Evolutionary conservation across 768 basidiomycete genomes (phyloP).

Genomic region (Neoboletus subvelutipes): DNA sequence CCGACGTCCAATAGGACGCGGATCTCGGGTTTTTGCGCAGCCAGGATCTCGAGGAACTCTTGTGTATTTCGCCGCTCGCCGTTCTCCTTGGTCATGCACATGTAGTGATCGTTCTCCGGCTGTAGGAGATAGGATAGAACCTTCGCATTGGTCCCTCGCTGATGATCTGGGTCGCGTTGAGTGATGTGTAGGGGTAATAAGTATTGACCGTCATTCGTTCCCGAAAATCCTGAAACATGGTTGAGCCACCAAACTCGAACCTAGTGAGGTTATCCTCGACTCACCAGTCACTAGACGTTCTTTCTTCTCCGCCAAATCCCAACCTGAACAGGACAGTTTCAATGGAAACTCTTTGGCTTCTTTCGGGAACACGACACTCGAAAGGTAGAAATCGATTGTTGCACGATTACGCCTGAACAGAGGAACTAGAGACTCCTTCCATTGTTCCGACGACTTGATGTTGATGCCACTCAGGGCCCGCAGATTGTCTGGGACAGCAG

Average conservation of each 20-base stretch:
- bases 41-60: constrained; percentile 31
- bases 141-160: constrained; percentile 47
- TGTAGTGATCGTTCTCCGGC: constrained; percentile 22
- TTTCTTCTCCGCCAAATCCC: constrained; percentile 37
- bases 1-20: constrained; percentile 55
- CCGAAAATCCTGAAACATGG: constrained; percentile 34
- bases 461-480: constrained; percentile 24
- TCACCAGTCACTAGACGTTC: constrained; percentile 16
- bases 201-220: constrained; percentile 42
- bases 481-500: constrained; percentile 21
- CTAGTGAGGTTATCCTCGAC: background rate
- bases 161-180: constrained; percentile 30
- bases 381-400: constrained; percentile 38
- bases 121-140: constrained; percentile 32
- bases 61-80: constrained; percentile 18
- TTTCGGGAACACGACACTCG: constrained; percentile 38
- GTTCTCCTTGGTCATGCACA: constrained; percentile 4
- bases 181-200: constrained; percentile 35
- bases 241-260: background rate
- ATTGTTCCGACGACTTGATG: constrained; percentile 29
- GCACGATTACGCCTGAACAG: constrained; percentile 29
- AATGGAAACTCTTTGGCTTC: constrained; percentile 37
- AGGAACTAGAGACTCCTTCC: constrained; percentile 25
- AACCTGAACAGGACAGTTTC: constrained; percentile 36
- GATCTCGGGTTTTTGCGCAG: constrained; percentile 37